Base-by-base conservation (phyloP, 352 stramenopile genomes). In the Pythium biforme region DNA sequence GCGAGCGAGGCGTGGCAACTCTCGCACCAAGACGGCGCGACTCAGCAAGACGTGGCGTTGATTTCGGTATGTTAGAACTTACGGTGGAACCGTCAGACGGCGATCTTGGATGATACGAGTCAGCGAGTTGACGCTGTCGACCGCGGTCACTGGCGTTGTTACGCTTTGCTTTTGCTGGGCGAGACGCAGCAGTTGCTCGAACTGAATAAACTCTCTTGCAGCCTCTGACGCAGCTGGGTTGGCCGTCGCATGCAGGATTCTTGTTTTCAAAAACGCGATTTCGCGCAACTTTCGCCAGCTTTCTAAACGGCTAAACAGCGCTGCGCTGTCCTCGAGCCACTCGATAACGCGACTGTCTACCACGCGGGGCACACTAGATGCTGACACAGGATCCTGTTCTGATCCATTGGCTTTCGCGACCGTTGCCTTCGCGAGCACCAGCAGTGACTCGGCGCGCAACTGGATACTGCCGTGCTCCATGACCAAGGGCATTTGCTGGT, bases 401-500 rank as follows among this genome's bases (percentile, higher is more conserved):
- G 22, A 39, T 17, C 14, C 39, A 23, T 39, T 17, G 19, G 48
- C 52, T 29, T 73, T 33, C 3, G 73, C 73, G 25, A 92, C 54
- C 40, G 66, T 69, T 6, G 66, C 74, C 40, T 89, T 92, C 0
- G 79, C 81, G 23, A 91, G 59, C 31, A 90, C 33, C 0, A 91
- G 62, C 29, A 87, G 64, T 6, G 74, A 78, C 37, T 91, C 75
- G 11, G 74, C 81, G 19, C 79, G 79, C 14, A 90, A 20, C 55
- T 79, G 54, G 31, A 89, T 64, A 27, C 66, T 76, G 19, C 81
- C 81, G 55, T 90, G 73, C 39, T 92, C 81, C 62, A 85, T 81
- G n/a, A 87, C 72, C 15, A 90, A 29, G 15, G 76, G 58, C 79
- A 90, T 90, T 46, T 90, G 76, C 20, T 81, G 65, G 9, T 79